phyloP scores from a whole-genome alignment of 148 eudicot species.

The Rhododendron mucronatum region DNA sequence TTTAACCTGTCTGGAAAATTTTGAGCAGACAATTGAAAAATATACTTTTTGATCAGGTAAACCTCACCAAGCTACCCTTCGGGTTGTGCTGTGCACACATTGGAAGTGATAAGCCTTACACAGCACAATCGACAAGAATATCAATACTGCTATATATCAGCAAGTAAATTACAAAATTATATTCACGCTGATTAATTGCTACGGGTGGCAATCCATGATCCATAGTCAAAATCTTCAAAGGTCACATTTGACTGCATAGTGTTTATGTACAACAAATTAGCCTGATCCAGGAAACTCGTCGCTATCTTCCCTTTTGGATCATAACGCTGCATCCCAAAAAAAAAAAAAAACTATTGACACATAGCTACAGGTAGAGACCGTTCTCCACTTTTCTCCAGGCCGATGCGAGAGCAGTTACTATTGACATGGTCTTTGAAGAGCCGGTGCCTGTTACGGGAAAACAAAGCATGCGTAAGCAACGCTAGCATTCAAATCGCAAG shows the following conservation, averaged over 20 bases:
- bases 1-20: too few species aligned
- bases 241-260: neutral
- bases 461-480: neutral
- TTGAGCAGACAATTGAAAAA: too few species aligned
- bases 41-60: too few species aligned
- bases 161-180: neutral
- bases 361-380: neutral
- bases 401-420: neutral
- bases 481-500: neutral
- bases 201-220: neutral
- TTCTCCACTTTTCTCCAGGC: neutral
- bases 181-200: neutral
- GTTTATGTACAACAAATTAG: neutral
- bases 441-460: constrained; percentile 16
- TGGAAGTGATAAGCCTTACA: too few species aligned
- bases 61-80: too few species aligned
- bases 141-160: neutral
- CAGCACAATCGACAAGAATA: too few species aligned
- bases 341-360: neutral
- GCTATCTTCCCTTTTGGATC: neutral
- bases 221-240: neutral
- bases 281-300: neutral
- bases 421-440: constrained; percentile 18
- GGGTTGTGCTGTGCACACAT: too few species aligned
- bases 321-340: neutral